Base-by-base conservation (phyloP, 2,329 filamentous ascomycete genomes). In the Lachnellula occidentalis region DNA sequence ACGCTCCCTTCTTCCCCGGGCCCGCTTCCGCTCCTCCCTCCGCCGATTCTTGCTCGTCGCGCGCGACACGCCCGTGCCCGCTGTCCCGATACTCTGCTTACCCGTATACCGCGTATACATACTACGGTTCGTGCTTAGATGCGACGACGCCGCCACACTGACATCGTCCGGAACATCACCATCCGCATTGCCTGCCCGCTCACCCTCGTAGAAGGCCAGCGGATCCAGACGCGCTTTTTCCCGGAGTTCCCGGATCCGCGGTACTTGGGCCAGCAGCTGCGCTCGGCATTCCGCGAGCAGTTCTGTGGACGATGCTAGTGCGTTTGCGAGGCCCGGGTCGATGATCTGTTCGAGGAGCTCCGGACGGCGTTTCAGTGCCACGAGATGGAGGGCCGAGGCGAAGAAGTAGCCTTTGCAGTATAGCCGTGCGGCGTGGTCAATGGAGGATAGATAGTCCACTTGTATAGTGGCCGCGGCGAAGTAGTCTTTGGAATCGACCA, bases 1-100 rank as follows among this genome's bases (percentile, higher is more conserved):
- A 99, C 89, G 15, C 90, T 96, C 94, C 94, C 76, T 97, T 97
- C 70, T 96, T 92, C 22, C 94, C 94, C 7, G 90, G 0, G 94
- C 94, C 15, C 92, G 84, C 79, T 99, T 99, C 70, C 95, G 85
- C 76, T 99, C 94, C 72, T 99, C 94, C 19, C 91, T 80, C 22
- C 87, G 79, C 50, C 91, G 84, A 68, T 95, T 96, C 77, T 94
- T 95, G 67, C 83, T 88, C 41, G 90, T 96, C 55, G 87, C 87
- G 12, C 91, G 81, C 48, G 85, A 88, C 2, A 87, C 85, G 31
- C 84, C 82, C 12, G 87, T 92, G 19, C 84, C 87, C 2, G 83
- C 78, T 19, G 89, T 91, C 21, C 85, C 84, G 2, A 78, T 74
- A 61, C 79, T 83, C 75, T 77, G 51, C 57, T 86, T 87, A 56